Conservation (phyloP, 805 yeast genomes). For the Candida vaughaniae region DNA sequence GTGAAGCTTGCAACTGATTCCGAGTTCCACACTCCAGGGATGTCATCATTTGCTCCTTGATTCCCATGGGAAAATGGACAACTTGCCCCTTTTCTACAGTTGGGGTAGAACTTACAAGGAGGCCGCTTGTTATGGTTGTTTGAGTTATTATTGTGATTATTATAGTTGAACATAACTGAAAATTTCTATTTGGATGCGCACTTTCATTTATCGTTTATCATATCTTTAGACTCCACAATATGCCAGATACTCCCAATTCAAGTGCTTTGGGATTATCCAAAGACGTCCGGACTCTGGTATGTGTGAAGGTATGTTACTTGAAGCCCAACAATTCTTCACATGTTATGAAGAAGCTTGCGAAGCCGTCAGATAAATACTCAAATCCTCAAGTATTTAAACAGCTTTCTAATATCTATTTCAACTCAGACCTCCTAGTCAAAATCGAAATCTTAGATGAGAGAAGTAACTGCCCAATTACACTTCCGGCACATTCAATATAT, state of each 20-base stretch:
- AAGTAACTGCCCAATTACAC: conserved; percentile 25
- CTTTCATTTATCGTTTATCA: no score
- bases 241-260: conserved; percentile 15
- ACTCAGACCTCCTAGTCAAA: conserved; percentile 36
- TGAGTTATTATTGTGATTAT: background rate
- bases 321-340: conserved; percentile 14
- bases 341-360: conserved; percentile 14
- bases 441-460: conserved; percentile 32
- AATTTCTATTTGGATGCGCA: no score
- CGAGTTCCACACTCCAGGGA: background rate
- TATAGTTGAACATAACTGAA: conserved; percentile 2
- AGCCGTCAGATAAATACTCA: conserved; percentile 33
- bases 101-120: conserved; percentile 16
- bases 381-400: conserved; percentile 34
- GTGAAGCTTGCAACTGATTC: conserved; percentile 15
- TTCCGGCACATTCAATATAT: conserved; percentile 37
- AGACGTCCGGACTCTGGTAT: conserved; percentile 32
- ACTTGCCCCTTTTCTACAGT: conserved; percentile 26
- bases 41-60: background rate
- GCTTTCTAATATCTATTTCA: conserved; percentile 27
- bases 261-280: conserved; percentile 40
- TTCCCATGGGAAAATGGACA: conserved; percentile 25
- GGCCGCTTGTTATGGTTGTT: conserved; percentile 1
- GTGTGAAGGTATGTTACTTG: conserved; percentile 32
- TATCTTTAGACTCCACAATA: no score